Evolutionary conservation across 2,329 filamentous ascomycete species (phyloP).

Genomic region (Catunica adiposa): DNA sequence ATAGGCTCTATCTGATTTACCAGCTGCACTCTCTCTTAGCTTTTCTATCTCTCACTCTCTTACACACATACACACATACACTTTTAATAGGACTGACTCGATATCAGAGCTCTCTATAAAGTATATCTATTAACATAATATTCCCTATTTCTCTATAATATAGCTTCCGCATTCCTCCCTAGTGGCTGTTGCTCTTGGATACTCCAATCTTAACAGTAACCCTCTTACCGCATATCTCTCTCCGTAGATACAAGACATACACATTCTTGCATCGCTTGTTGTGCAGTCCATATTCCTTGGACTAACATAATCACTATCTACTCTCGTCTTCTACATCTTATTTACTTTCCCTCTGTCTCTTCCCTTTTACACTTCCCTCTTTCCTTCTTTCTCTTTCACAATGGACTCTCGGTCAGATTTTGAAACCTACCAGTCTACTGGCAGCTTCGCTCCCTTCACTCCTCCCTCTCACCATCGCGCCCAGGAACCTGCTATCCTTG

Average conservation of each 20-base stretch:
- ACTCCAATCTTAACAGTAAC: background rate
- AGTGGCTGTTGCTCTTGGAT: background rate
- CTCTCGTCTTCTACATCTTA: conserved; percentile 3
- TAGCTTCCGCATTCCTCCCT: background rate
- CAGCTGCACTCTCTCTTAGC: background rate
- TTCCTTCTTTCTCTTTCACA: conserved; percentile 20
- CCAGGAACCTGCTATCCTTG: conserved; percentile 9
- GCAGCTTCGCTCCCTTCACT: conserved; percentile 29
- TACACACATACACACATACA: too few relatives aligned
- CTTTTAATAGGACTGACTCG: too few relatives aligned
- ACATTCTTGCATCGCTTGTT: background rate
- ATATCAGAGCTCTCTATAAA: background rate
- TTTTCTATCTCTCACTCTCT: background rate
- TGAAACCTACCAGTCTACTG: conserved; percentile 22
- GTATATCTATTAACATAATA: background rate
- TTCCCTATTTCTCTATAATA: background rate
- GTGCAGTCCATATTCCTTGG: background rate
- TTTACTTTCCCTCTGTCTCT: conserved; percentile 1
- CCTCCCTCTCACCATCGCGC: conserved; percentile 25
- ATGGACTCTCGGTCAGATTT: conserved; percentile 25
- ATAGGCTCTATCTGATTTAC: background rate
- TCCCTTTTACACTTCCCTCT: conserved; percentile 7
- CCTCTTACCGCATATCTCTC: background rate
- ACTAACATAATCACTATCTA: background rate
- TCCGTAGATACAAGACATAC: background rate